phyloP scores from a whole-genome alignment of 768 basidiomycete species.

The Mrakia blollopis region DNA sequence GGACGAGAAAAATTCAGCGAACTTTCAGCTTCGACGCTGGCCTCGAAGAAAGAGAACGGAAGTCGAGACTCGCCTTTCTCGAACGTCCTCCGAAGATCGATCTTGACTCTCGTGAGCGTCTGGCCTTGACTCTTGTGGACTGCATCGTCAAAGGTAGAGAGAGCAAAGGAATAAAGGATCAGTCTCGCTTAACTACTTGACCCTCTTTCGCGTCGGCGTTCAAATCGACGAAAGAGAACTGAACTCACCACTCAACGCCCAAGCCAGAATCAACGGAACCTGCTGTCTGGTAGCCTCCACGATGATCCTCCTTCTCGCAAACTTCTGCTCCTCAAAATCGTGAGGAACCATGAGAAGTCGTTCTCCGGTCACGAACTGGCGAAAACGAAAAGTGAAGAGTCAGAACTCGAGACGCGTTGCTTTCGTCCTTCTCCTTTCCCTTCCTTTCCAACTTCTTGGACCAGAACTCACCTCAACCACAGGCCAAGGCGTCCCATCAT shows the following conservation, averaged over 20 bases:
- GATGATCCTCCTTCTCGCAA: not conserved
- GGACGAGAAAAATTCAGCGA: no score
- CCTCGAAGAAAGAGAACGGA: no score
- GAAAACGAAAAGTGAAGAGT: not conserved
- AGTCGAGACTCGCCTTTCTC: conserved; percentile 9
- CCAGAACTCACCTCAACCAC: not conserved
- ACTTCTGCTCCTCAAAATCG: conserved; percentile 9
- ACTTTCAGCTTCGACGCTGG: not conserved
- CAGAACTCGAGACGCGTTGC: not conserved
- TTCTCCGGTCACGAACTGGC: conserved; percentile 1
- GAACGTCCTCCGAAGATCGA: conserved; percentile 86
- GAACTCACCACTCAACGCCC: conserved; percentile 1
- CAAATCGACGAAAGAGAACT: no score
- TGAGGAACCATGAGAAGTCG: conserved; percentile 5
- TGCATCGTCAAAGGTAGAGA: not conserved
- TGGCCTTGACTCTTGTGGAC: conserved; percentile 97
- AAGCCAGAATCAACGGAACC: conserved; percentile 18
- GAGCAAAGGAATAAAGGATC: conserved; percentile 48
- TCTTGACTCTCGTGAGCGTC: conserved; percentile 88
- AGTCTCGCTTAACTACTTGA: conserved; percentile 73
- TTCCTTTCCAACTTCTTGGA: no score
- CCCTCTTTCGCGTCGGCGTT: not conserved
- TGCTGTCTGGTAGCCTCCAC: not conserved
- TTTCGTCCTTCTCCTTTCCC: not conserved
- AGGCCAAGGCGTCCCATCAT: conserved; percentile 3